Conservation (phyloP, 106 monocot genomes). For the Dendrobium huoshanense region DNA sequence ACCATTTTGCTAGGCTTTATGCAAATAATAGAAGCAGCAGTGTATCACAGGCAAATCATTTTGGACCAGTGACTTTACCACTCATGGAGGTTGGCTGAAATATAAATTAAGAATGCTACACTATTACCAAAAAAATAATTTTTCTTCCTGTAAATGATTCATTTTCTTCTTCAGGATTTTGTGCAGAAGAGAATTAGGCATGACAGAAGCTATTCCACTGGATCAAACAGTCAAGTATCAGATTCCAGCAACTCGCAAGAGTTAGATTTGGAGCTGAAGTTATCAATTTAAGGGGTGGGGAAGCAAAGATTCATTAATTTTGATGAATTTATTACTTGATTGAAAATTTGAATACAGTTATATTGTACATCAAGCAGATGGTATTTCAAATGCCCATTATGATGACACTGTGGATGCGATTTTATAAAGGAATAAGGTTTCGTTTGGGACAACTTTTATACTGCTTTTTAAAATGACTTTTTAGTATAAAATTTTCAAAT, state of each 20-base stretch:
- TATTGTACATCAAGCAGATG: too few relatives aligned
- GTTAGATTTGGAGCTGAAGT: constrained; percentile 35
- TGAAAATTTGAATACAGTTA: too few relatives aligned
- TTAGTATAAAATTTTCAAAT: too few relatives aligned
- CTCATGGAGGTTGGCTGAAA: background rate
- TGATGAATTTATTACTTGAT: too few relatives aligned
- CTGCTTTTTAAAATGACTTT: too few relatives aligned
- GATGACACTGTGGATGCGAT: too few relatives aligned
- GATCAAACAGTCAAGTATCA: constrained; percentile 24
- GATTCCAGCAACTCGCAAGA: constrained; percentile 32
- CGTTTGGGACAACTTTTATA: too few relatives aligned
- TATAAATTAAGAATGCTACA: background rate
- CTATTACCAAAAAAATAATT: background rate
- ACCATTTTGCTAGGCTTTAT: background rate
- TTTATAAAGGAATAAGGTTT: too few relatives aligned
- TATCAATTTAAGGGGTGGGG: background rate
- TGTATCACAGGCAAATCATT: background rate
- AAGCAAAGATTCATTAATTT: background rate
- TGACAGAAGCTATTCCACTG: constrained; percentile 4
- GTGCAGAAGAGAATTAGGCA: background rate
- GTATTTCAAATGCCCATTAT: too few relatives aligned
- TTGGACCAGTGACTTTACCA: background rate
- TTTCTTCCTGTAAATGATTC: background rate
- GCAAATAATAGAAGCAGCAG: background rate
- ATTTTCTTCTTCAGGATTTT: background rate